phyloP scores from a whole-genome alignment of 768 basidiomycete species.

The Crassisporium funariophilum region DNA sequence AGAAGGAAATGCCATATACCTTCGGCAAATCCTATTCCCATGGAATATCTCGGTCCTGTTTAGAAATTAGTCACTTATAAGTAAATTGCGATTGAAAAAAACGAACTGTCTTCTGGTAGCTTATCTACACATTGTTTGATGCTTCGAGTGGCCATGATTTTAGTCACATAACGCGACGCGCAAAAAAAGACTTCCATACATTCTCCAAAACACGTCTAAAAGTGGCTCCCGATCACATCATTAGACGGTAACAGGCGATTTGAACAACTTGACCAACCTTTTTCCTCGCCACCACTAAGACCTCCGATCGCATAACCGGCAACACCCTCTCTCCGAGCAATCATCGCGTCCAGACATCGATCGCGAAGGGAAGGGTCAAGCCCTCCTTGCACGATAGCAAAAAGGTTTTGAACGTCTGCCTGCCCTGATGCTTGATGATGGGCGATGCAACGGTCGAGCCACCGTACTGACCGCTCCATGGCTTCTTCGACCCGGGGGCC shows the following conservation, averaged over 20 bases:
- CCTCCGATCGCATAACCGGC: slow-evolving; percentile 94
- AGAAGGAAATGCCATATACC: slow-evolving; percentile 41
- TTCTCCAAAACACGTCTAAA: slow-evolving; percentile 82
- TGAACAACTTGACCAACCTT: slow-evolving; percentile 50
- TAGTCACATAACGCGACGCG: not conserved
- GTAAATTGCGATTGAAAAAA: not conserved
- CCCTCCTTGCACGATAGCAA: slow-evolving; percentile 92
- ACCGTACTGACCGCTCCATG: slow-evolving; percentile 85
- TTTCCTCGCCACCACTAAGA: slow-evolving; percentile 88
- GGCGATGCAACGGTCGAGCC: slow-evolving; percentile 87
- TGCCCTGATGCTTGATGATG: slow-evolving; percentile 72
- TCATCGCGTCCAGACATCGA: slow-evolving; percentile 80
- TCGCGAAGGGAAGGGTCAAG: slow-evolving; percentile 72
- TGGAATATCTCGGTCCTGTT: slow-evolving; percentile 84
- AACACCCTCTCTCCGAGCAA: slow-evolving; percentile 69
- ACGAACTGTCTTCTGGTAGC: slow-evolving; percentile 77
- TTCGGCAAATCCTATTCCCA: slow-evolving; percentile 94
- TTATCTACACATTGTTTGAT: slow-evolving; percentile 82
- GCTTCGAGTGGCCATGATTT: slow-evolving; percentile 35
- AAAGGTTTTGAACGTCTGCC: slow-evolving; percentile 73
- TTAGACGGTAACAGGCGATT: not conserved
- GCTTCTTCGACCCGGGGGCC: slow-evolving; percentile 86
- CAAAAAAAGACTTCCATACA: slow-evolving; percentile 49
- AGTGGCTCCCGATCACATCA: not conserved
- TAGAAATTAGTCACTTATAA: slow-evolving; percentile 12